Percentiles rank a stretch among this genome's conserved stretches.
Conservation (phyloP, 1,284 basidiomycete genomes). For the Heliocybe sulcata region DNA sequence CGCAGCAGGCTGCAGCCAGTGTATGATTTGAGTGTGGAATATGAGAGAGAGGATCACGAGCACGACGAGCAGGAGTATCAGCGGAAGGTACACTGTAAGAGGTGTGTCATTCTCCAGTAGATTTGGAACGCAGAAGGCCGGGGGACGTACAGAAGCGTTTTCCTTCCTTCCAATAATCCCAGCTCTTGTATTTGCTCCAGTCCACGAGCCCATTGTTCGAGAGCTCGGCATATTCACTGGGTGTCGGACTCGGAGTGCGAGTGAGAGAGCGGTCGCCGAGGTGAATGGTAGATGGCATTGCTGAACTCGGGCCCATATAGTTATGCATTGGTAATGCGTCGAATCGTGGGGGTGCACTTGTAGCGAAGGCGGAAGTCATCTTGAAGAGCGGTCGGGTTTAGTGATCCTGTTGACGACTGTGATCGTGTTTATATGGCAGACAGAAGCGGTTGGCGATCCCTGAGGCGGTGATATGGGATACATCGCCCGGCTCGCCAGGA, state of each 20-base stretch:
- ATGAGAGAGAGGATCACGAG: background rate
- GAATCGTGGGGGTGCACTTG: background rate
- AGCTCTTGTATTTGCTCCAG: background rate
- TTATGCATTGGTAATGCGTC: background rate
- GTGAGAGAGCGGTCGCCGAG: background rate
- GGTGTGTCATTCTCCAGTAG: background rate
- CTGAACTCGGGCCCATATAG: background rate
- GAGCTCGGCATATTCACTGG: background rate
- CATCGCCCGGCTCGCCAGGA: too few species aligned
- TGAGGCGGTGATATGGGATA: too few species aligned
- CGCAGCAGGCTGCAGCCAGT: background rate
- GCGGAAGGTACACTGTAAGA: background rate
- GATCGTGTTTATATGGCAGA: background rate
- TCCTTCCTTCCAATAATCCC: background rate
- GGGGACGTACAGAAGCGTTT: background rate
- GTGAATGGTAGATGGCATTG: background rate
- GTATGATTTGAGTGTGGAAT: background rate
- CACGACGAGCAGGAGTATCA: slow-evolving; percentile 1
- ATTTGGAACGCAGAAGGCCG: background rate
- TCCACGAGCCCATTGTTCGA: background rate
- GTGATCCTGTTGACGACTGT: background rate
- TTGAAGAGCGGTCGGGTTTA: background rate
- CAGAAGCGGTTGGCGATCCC: too few species aligned
- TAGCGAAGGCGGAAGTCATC: background rate
- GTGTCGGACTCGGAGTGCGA: slow-evolving; percentile 4